Evolutionary conservation across 345 rosid genomes (phyloP), one percentile per base, ranked within the genome.

Genomic region (Ricinus communis): DNA sequence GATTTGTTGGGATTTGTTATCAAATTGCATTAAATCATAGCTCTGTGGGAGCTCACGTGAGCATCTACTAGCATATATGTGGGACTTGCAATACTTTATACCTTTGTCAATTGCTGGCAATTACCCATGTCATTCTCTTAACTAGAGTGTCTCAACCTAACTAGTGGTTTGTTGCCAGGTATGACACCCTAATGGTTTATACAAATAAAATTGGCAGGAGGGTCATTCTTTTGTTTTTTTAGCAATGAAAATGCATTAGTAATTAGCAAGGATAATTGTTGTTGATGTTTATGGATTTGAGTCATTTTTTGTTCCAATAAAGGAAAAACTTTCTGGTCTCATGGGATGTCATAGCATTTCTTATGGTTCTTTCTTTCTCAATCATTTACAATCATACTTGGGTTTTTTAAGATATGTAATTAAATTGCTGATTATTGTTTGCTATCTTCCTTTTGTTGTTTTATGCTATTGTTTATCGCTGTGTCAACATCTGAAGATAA

Each of bases 401-500:
- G 33, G 4, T 41, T 24, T 46, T 60, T 64, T 41, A 55, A 53
- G 21, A 25, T 55, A 54, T 38, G 38, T 21, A 19, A 46, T 33
- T 5, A 53, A 51, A 73, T 65, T 59, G 21, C 62, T 56, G 41
- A 52, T 63, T 55, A 60, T 65, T 52, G 14, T 68, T 49, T 52
- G 25, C 18, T 38, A 6, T 15, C 62, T 50, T 60, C 36, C 60
- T 66, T 71, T 56, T 51, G 50, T 21, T 38, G 2, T 28, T 4
- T 68, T 16, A 61, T 75, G 77, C 36, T 73, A n/a, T 62, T 57
- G 11, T 72, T 47, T 33, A 68, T 70, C 84, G 90, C 64, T 47
- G 82, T 87, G 76, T 78, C 82, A 64, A 56, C 66, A 59, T 72
- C 68, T 67, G 86, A 83, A 77, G 87, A 82, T 43, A 84, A 77